These are phyloP conservation scores for Nakazawaea ishiwadae DNA, from an alignment of 805 yeast genomes.

Conservation along the genomic window DNA sequence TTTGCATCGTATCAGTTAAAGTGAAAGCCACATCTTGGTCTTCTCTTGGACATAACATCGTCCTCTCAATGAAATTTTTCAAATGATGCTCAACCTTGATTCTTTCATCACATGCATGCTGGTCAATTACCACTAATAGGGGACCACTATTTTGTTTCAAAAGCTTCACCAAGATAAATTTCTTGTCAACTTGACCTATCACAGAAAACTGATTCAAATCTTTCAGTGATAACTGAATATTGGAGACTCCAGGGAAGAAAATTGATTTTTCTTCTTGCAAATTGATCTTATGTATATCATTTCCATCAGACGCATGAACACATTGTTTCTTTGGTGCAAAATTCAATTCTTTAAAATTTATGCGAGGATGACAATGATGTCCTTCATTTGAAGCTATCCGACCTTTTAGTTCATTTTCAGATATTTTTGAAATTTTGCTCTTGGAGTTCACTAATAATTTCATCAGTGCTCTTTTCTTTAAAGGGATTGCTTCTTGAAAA, in stretches of 20 bases:
- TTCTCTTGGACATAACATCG: no score
- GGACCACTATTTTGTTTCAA: slow-evolving; percentile 8
- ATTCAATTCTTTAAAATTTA: no score
- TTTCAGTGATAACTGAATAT: slow-evolving; percentile 16
- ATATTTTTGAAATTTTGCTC: slow-evolving; percentile 2
- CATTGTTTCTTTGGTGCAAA: no score
- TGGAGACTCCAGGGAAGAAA: slow-evolving; percentile 10
- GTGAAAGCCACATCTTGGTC: no score
- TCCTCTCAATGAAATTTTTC: slow-evolving; percentile 28
- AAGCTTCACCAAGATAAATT: slow-evolving; percentile 50
- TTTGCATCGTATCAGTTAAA: slow-evolving; percentile 12
- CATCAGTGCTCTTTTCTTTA: background rate
- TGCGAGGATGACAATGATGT: background rate
- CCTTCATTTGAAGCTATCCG: no score
- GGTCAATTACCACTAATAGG: slow-evolving; percentile 52
- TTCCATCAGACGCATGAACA: no score
- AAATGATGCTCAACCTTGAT: slow-evolving; percentile 51
- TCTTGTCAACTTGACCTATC: slow-evolving; percentile 56
- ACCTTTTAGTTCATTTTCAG: slow-evolving; percentile 4
- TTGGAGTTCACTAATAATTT: background rate
- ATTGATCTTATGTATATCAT: slow-evolving; percentile 1
- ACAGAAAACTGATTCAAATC: slow-evolving; percentile 25
- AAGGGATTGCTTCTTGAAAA: background rate
- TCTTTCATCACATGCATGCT: slow-evolving; percentile 85
- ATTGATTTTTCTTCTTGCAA: slow-evolving; percentile 7